Evolutionary conservation across 768 basidiomycete genomes (phyloP).

Genomic region (Naganishia antarctica): DNA sequence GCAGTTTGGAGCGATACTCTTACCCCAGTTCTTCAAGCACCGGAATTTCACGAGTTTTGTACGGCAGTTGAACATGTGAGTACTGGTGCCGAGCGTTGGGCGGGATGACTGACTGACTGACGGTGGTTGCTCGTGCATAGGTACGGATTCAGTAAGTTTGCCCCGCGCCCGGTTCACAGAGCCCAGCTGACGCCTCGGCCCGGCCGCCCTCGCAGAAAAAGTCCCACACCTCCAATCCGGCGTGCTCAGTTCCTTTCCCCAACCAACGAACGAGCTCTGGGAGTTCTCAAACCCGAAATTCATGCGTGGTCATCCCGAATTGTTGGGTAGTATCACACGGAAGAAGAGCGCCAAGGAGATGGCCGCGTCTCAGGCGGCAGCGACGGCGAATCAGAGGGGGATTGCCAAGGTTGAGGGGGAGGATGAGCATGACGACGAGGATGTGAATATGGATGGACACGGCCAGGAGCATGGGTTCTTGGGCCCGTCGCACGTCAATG

Average conservation of each 20-base stretch:
- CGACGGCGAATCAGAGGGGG: constrained; percentile 15
- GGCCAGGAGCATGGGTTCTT: constrained; percentile 8
- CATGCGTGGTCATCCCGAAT: constrained; percentile 77
- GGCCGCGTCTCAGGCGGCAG: constrained; percentile 26
- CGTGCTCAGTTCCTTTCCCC: constrained; percentile 61
- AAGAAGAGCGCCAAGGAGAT: constrained; percentile 57
- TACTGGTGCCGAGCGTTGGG: neutral
- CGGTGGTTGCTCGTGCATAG: constrained; percentile 1
- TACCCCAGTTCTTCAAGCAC: constrained; percentile 52
- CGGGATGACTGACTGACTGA: too few species aligned
- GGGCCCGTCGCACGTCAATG: neutral
- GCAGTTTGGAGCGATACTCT: constrained; percentile 71
- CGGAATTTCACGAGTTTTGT: constrained; percentile 50
- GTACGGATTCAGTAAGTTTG: constrained; percentile 63
- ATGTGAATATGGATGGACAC: constrained; percentile 19
- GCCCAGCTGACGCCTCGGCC: neutral
- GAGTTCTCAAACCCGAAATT: constrained; percentile 91
- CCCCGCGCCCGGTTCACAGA: neutral
- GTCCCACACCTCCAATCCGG: constrained; percentile 92
- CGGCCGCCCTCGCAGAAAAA: constrained; percentile 37
- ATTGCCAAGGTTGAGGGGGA: neutral
- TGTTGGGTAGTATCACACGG: constrained; percentile 79
- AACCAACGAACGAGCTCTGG: constrained; percentile 47
- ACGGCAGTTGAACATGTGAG: constrained; percentile 46
- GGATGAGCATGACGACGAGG: constrained; percentile 5